phyloP scores from a whole-genome alignment of 2,329 filamentous ascomycete genomes.

The Grosmannia penicillata region DNA sequence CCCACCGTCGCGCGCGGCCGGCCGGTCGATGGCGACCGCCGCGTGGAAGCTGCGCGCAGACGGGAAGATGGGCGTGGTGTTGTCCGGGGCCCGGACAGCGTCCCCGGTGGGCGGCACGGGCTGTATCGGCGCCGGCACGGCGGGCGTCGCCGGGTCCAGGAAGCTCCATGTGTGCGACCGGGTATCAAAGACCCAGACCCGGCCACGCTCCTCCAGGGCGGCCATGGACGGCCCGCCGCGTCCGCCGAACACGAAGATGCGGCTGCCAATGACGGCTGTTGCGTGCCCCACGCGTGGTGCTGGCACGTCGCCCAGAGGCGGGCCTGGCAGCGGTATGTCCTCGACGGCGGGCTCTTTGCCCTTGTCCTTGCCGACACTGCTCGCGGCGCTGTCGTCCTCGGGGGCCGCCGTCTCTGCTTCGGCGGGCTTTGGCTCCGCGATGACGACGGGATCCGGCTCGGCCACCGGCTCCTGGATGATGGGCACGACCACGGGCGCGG shows the following conservation, averaged over 20 bases:
- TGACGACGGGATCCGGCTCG: slow-evolving; percentile 9
- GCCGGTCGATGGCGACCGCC: slow-evolving; percentile 30
- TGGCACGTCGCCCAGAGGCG: slow-evolving; percentile 34
- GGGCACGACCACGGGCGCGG: slow-evolving; percentile 11
- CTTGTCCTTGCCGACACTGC: slow-evolving; percentile 22
- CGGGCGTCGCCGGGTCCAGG: slow-evolving; percentile 39
- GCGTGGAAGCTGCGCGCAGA: slow-evolving; percentile 58
- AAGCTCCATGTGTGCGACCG: slow-evolving; percentile 47
- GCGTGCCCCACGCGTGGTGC: slow-evolving; percentile 59
- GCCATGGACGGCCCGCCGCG: slow-evolving; percentile 53
- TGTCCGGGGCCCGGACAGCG: slow-evolving; percentile 6
- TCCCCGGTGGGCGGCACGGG: slow-evolving; percentile 5
- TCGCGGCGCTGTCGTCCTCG: slow-evolving; percentile 15
- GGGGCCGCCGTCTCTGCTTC: too few relatives aligned
- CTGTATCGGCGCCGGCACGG: slow-evolving; percentile 17
- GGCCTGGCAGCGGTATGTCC: slow-evolving; percentile 17
- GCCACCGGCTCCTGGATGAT: slow-evolving; percentile 7
- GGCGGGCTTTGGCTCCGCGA: slow-evolving; percentile 2
- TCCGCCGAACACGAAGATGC: slow-evolving; percentile 72
- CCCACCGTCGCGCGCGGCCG: slow-evolving; percentile 7
- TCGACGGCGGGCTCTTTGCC: slow-evolving; percentile 5
- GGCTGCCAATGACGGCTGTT: slow-evolving; percentile 49
- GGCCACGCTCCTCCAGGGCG: slow-evolving; percentile 58
- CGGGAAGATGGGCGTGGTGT: slow-evolving; percentile 28
- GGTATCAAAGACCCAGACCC: slow-evolving; percentile 64